These are phyloP conservation scores for Bromus sterilis DNA, from an alignment of 176 grass and related monocot genomes.

Conservation along the genomic window DNA sequence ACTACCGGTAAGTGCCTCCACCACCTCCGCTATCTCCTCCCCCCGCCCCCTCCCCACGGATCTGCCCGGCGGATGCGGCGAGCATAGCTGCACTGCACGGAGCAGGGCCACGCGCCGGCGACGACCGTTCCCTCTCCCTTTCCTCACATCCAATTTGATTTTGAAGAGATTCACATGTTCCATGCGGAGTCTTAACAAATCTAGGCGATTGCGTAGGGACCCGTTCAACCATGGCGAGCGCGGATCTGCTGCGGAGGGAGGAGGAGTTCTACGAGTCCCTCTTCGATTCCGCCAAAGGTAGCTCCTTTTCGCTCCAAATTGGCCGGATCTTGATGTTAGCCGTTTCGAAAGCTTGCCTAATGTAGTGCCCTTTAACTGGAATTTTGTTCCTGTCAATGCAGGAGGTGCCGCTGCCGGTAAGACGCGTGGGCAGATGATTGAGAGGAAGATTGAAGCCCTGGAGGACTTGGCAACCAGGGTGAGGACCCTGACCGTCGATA, in stretches of 20 bases:
- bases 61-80: too few species aligned
- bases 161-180: too few species aligned
- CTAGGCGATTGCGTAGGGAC: too few species aligned
- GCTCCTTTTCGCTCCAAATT: background rate
- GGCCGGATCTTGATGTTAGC: background rate
- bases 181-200: too few species aligned
- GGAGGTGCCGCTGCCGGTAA: slow-evolving; percentile 32
- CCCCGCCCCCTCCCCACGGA: too few species aligned
- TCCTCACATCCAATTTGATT: too few species aligned
- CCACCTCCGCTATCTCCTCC: too few species aligned
- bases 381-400: background rate
- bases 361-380: background rate
- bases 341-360: too few species aligned
- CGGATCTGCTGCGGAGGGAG: slow-evolving; percentile 64
- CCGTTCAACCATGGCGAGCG: slow-evolving; percentile 61
- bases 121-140: too few species aligned
- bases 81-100: too few species aligned
- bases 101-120: too few species aligned
- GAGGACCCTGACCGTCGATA: background rate
- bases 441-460: slow-evolving; percentile 76
- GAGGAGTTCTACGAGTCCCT: slow-evolving; percentile 68
- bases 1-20: too few species aligned
- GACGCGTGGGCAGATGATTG: slow-evolving; percentile 63
- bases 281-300: slow-evolving; percentile 68
- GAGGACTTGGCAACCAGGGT: slow-evolving; percentile 69